These are phyloP conservation scores for Theobroma cacao DNA, from an alignment of 345 rosid species.

Conservation along the genomic window DNA sequence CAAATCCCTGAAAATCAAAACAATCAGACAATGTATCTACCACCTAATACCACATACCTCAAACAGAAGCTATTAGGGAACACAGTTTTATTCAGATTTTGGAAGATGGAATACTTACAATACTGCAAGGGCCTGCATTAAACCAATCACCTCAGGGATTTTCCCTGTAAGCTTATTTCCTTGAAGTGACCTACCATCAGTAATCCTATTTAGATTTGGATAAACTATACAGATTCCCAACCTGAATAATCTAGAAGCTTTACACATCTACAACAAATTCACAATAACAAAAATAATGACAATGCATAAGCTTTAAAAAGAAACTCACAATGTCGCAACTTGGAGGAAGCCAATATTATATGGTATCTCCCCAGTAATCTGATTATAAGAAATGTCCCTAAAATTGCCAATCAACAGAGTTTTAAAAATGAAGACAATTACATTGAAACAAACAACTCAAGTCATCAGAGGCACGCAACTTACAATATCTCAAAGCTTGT, in stretches of 20 bases:
- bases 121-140: conserved; percentile 98
- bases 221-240: background rate
- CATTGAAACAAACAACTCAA: background rate
- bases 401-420: background rate
- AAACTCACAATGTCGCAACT: conserved; percentile 91
- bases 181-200: conserved; percentile 70
- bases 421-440: background rate
- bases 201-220: background rate
- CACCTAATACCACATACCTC: too few relatives aligned
- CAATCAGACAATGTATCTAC: background rate
- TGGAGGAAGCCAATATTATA: conserved; percentile 93
- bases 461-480: background rate
- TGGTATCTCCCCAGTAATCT: conserved; percentile 82
- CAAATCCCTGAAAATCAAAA: conserved; percentile 52
- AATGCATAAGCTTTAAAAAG: background rate
- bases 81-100: background rate
- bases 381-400: conserved; percentile 93
- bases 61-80: background rate
- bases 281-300: background rate
- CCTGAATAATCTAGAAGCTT: background rate
- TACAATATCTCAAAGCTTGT: conserved; percentile 95
- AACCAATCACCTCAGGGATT: conserved; percentile 89
- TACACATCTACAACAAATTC: background rate
- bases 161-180: conserved; percentile 72
- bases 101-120: conserved; percentile 50